These are phyloP conservation scores for Mycena haematopus DNA, from an alignment of 768 basidiomycete species.

Conservation along the genomic window DNA sequence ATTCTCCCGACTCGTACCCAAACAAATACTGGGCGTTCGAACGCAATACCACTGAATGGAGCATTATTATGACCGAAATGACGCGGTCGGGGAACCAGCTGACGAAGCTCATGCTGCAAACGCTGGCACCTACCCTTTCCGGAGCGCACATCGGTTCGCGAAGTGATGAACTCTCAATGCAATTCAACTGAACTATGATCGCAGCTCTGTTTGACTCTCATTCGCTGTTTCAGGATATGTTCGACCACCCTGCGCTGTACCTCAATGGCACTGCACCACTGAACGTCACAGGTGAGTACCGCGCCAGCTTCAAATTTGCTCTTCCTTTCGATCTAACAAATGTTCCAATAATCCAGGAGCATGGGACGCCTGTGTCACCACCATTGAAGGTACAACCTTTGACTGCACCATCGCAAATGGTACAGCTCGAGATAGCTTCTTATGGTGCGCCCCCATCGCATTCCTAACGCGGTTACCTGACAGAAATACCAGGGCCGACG, in stretches of 20 bases:
- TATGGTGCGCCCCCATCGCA: slow-evolving; percentile 51
- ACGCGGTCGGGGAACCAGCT: slow-evolving; percentile 58
- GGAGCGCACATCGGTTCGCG: slow-evolving; percentile 64
- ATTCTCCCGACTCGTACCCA: slow-evolving; percentile 53
- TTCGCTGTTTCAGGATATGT: slow-evolving; percentile 65
- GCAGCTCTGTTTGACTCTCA: slow-evolving; percentile 68
- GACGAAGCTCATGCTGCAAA: slow-evolving; percentile 56
- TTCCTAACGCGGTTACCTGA: neutral
- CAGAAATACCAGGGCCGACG: slow-evolving; percentile 50
- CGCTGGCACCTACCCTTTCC: slow-evolving; percentile 52
- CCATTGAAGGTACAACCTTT: slow-evolving; percentile 35
- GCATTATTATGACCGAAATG: slow-evolving; percentile 59
- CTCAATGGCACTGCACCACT: slow-evolving; percentile 69
- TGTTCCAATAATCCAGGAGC: slow-evolving; percentile 43
- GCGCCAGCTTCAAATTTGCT: slow-evolving; percentile 42
- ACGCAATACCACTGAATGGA: slow-evolving; percentile 66
- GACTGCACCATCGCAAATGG: slow-evolving; percentile 48
- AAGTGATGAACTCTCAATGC: neutral
- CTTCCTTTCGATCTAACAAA: slow-evolving; percentile 47
- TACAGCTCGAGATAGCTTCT: slow-evolving; percentile 59
- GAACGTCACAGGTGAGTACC: slow-evolving; percentile 57
- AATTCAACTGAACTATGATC: neutral
- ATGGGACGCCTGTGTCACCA: slow-evolving; percentile 38
- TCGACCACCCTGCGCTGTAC: slow-evolving; percentile 54
- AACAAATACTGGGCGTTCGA: slow-evolving; percentile 56